Percentiles rank a stretch among this genome's conserved stretches.
Evolutionary conservation across 116 monocot species (phyloP).

Genomic region (Papilionanthe hybrid): DNA sequence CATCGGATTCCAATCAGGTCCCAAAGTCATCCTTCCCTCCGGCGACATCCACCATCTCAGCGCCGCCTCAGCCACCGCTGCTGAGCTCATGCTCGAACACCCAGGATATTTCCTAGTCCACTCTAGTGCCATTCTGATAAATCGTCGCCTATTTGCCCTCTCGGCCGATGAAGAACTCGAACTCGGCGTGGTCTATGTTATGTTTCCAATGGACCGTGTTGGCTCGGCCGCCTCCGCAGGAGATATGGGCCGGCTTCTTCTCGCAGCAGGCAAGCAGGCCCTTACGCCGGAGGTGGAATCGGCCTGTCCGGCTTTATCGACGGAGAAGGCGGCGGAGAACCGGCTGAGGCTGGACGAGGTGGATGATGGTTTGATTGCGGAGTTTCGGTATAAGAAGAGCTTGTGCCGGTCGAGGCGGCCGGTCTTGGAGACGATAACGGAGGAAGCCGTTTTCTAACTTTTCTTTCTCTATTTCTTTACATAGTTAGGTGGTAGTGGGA

Average conservation of each 20-base stretch:
- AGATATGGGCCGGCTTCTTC: slow-evolving; percentile 33
- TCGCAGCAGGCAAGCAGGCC: slow-evolving; percentile 15
- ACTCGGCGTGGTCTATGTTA: slow-evolving; percentile 26
- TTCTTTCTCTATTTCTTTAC: not conserved
- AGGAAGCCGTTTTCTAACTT: slow-evolving; percentile 5
- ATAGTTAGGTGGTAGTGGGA: too few relatives aligned
- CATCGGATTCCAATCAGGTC: not conserved
- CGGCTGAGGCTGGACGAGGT: slow-evolving; percentile 8
- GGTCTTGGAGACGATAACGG: slow-evolving; percentile 34
- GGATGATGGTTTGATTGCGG: slow-evolving; percentile 16
- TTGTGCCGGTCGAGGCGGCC: slow-evolving; percentile 36
- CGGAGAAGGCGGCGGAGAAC: not conserved
- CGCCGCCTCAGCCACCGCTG: slow-evolving; percentile 7
- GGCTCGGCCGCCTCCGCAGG: slow-evolving; percentile 24
- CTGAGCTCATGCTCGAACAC: slow-evolving; percentile 27
- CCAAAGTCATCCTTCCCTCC: slow-evolving; percentile 15
- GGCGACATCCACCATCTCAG: slow-evolving; percentile 4
- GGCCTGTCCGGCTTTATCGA: slow-evolving; percentile 3
- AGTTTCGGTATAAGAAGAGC: slow-evolving; percentile 32
- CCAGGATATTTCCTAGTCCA: slow-evolving; percentile 21
- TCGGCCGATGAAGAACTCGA: slow-evolving; percentile 24
- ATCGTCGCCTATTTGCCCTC: slow-evolving; percentile 3
- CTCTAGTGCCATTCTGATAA: slow-evolving; percentile 11
- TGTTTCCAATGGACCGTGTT: slow-evolving; percentile 52
- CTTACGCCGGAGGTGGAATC: not conserved